Base-by-base conservation (phyloP, 257 asterid species). In the Fraxinus excelsior region DNA sequence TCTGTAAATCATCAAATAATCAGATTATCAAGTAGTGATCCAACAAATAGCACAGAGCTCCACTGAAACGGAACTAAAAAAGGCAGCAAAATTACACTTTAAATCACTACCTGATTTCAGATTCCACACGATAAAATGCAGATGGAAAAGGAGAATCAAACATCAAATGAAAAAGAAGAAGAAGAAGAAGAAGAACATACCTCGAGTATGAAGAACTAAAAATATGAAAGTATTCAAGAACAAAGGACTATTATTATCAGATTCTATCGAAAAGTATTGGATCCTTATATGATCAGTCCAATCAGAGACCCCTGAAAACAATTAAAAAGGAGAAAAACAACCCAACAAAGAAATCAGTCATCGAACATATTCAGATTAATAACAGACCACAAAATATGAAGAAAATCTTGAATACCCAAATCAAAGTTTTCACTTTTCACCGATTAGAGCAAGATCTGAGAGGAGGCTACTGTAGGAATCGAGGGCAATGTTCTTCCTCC, bases 241-340 rank as follows among this genome's bases (percentile, higher is more conserved):
- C 68, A 73, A 67, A 34, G 31, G 26, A 5, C 51, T 37, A 73
- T 18, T 4, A 53, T 79, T 51, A 74, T 74, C 71, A 68, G 79
- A 74, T 68, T 74, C 79, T 49, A 56, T 42, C 19, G n/a, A 74
- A 38, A 58, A 74, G 3, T 38, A 67, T 56, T 74, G 65, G 83
- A 79, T 79, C 83, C 72, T 68, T 58, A 53, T 35, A 79, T 37
- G 76, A 79, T 79, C 79, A 79, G 40, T 74, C 82, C 65, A 53
- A 70, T 35, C 70, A 26, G 29, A 75, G 49, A 69, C 49, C 40
- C 79, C 75, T 42, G 51, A 65, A 78, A 34, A 21, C 65, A 21
- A n/a, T 25, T 16, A 56, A 67, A 62, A 49, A 37, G 46, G 71
- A 42, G 73, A 64, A 64, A 79, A 73, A 42, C 38, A 14, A 28